Conservation (phyloP, 1,139 yeast genomes). For the Geotrichum cucujoidarum region DNA sequence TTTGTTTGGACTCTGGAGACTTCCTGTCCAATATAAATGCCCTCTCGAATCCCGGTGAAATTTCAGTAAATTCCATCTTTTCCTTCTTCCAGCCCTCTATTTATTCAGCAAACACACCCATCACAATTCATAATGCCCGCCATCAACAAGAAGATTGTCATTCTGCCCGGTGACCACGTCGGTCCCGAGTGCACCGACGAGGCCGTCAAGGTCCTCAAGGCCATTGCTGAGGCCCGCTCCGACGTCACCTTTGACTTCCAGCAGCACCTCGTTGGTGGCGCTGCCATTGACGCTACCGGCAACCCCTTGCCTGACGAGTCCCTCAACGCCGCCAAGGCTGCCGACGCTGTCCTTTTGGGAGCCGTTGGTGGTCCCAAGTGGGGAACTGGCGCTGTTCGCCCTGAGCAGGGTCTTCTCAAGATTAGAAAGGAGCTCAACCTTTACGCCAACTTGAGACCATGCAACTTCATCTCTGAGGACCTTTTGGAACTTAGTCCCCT, state of each 20-base stretch:
- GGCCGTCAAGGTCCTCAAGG: slow-evolving; percentile 83
- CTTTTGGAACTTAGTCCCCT: slow-evolving; percentile 83
- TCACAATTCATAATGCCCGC: slow-evolving; percentile 16
- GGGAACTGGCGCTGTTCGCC: slow-evolving; percentile 90
- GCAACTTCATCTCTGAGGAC: slow-evolving; percentile 86
- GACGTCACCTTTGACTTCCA: slow-evolving; percentile 65
- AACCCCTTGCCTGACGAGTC: slow-evolving; percentile 86
- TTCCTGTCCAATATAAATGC: too few relatives aligned
- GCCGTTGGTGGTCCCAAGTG: slow-evolving; percentile 99
- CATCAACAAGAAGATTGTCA: slow-evolving; percentile 60
- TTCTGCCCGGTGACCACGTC: slow-evolving; percentile 94
- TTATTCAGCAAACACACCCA: too few relatives aligned
- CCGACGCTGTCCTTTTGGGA: slow-evolving; percentile 92
- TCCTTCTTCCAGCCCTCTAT: too few relatives aligned
- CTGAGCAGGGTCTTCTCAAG: slow-evolving; percentile 91
- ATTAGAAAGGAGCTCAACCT: slow-evolving; percentile 90
- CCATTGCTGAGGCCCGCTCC: slow-evolving; percentile 65
- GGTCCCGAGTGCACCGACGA: slow-evolving; percentile 87
- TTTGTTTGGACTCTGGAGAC: too few relatives aligned
- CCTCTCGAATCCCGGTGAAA: too few relatives aligned
- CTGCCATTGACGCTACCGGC: slow-evolving; percentile 96
- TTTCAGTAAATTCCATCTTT: too few relatives aligned
- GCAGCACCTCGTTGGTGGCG: slow-evolving; percentile 90
- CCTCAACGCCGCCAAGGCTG: slow-evolving; percentile 73
- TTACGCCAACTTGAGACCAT: slow-evolving; percentile 94